Percentiles rank a stretch among this genome's conserved stretches.
These are phyloP conservation scores for Diddensiella santjacobensis DNA, from an alignment of 805 yeast species.

Conservation along the genomic window DNA sequence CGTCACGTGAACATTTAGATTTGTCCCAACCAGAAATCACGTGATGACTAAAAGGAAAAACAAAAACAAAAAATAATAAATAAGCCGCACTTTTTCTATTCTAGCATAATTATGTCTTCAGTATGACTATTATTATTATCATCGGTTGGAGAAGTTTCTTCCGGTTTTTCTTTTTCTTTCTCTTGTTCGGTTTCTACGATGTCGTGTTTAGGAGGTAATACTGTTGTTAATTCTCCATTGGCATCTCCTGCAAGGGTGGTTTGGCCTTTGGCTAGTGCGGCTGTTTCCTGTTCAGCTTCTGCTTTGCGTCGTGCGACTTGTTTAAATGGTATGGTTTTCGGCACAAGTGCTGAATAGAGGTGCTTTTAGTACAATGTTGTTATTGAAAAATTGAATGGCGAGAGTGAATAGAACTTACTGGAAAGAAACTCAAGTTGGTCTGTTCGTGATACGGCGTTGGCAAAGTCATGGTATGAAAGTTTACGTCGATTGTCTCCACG, in stretches of 20 bases:
- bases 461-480: conserved; percentile 65
- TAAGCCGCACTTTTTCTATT: not conserved
- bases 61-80: too few relatives aligned
- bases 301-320: conserved; percentile 10
- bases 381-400: not conserved
- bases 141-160: not conserved
- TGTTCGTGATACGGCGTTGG: conserved; percentile 54
- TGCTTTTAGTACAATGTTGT: not conserved
- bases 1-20: too few relatives aligned
- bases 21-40: too few relatives aligned
- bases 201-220: not conserved
- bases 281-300: conserved; percentile 2
- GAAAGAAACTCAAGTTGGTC: conserved; percentile 61
- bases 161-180: not conserved
- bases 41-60: too few relatives aligned
- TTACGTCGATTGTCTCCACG: conserved; percentile 64
- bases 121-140: too few relatives aligned
- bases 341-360: conserved; percentile 51
- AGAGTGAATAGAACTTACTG: conserved; percentile 8
- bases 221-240: conserved; percentile 1
- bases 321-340: conserved; percentile 35
- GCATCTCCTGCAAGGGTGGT: conserved; percentile 4
- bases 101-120: not conserved
- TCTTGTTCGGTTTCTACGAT: not conserved
- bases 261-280: conserved; percentile 2